Evolutionary conservation across 2,329 filamentous ascomycete species (phyloP), one percentile per base, ranked within the genome.

Genomic region (Sphaerostilbella broomeana): DNA sequence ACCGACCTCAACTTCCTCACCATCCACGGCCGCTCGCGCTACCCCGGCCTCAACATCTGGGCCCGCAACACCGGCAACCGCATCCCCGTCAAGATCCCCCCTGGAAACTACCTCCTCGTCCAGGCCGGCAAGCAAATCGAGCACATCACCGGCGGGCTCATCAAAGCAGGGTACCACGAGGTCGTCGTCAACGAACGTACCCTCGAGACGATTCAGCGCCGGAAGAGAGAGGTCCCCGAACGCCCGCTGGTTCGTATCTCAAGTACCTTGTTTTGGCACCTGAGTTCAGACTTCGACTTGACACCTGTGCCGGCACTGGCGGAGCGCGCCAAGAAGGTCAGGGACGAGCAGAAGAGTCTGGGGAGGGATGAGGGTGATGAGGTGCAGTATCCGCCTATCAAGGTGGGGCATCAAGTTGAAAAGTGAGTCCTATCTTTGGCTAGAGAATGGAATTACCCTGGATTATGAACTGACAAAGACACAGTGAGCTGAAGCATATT

Each of bases 1-100:
- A 79, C 75, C 1, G 75, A 79, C 51, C 72, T 79, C 42, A 79
- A 79, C 65, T 79, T 79, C 55, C 65, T 79, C 37, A 79, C 75
- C 47, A 79, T 79, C 58, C 75, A 79, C 61, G 75, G 75, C 41
- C 75, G 75, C 48, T 77, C 72, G 20, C 72, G 75, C 43, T 79
- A 77, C 49, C 75, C 75, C 0, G 75, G 75, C 3, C 65, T 79
- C 48, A 69, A 79, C 61, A 72, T 79, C 51, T 79, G 75, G 75
- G 75, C 74, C 16, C 73, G 75, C 49, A 79, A 79, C 66, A 79
- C 75, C 2, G 75, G 75, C 30, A 65, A 63, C 45, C 69, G 70
- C 47, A 77, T 79, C 47, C 58, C 75, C 30, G 75, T 79, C 46
- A 68, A 69, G 58, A 79, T 79, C 47, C 75, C 75, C 0, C 60